Conservation (phyloP, 176 grass and related monocot genomes). For the Carex myosuroides region DNA sequence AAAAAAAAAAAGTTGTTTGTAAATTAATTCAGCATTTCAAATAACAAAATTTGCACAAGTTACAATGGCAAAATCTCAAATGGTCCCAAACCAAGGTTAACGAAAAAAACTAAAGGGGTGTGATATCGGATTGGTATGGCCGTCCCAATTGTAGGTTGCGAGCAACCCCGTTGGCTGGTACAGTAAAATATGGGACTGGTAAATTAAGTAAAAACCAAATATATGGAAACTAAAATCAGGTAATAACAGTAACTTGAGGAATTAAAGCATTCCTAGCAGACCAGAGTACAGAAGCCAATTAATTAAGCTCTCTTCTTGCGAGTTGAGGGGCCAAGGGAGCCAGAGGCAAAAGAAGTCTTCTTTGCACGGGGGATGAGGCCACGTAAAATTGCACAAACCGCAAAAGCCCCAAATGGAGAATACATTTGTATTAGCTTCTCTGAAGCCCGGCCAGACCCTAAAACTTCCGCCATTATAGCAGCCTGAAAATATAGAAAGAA, state of each 20-base stretch:
- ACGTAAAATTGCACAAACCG: conserved; percentile 30
- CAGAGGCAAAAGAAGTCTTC: neutral
- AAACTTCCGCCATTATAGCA: conserved; percentile 44
- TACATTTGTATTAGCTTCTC: conserved; percentile 51
- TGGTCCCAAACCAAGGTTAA: neutral
- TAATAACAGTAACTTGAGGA: neutral
- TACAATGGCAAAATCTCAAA: neutral
- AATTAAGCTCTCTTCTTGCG: conserved; percentile 49
- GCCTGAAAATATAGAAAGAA: conserved; percentile 39
- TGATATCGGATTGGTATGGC: neutral
- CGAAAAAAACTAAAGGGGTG: neutral
- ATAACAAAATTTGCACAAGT: neutral
- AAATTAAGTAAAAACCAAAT: neutral
- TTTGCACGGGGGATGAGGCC: conserved; percentile 24
- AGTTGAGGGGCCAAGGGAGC: conserved; percentile 22
- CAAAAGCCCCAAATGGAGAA: conserved; percentile 32
- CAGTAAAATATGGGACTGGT: neutral
- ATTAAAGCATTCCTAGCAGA: neutral
- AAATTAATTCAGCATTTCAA: neutral
- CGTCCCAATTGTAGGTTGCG: neutral
- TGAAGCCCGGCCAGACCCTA: conserved; percentile 55
- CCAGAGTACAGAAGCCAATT: neutral
- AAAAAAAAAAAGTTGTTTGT: neutral
- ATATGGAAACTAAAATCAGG: neutral
- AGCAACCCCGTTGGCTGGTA: neutral